phyloP scores from a whole-genome alignment of 148 eudicot genomes.

The Bassia scoparia region DNA sequence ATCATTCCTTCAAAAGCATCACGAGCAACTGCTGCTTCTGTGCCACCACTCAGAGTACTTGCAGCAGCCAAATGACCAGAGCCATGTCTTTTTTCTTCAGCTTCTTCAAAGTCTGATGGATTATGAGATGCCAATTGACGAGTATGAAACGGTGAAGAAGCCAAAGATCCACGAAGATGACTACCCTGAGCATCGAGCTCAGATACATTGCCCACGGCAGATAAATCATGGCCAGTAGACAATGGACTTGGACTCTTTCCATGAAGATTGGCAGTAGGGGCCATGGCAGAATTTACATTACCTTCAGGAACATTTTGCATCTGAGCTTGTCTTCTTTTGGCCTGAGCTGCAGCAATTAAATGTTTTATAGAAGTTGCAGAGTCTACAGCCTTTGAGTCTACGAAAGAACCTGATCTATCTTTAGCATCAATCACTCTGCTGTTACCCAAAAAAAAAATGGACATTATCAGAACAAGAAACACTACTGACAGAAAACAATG shows the following conservation, averaged over 20 bases:
- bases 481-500: background rate
- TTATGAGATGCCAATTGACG: conserved; percentile 29
- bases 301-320: conserved; percentile 42
- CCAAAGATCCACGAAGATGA: conserved; percentile 32
- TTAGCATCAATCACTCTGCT: conserved; percentile 49
- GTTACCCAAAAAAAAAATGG: conserved; percentile 19
- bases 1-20: conserved; percentile 99
- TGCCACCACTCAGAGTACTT: conserved; percentile 76
- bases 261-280: conserved; percentile 28
- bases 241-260: conserved; percentile 49
- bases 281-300: conserved; percentile 25
- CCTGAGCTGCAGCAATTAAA: conserved; percentile 95
- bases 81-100: conserved; percentile 53
- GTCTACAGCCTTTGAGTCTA: conserved; percentile 50
- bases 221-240: conserved; percentile 35
- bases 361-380: conserved; percentile 59
- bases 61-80: conserved; percentile 52
- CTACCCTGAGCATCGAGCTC: conserved; percentile 38
- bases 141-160: conserved; percentile 47
- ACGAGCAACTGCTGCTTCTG: conserved; percentile 98
- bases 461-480: background rate
- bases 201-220: conserved; percentile 36
- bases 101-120: conserved; percentile 47
- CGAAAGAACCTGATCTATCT: conserved; percentile 34
- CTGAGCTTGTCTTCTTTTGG: conserved; percentile 67